These are phyloP conservation scores for Penicillium chermesinum DNA, from an alignment of 495 filamentous ascomycete species.

Conservation along the genomic window DNA sequence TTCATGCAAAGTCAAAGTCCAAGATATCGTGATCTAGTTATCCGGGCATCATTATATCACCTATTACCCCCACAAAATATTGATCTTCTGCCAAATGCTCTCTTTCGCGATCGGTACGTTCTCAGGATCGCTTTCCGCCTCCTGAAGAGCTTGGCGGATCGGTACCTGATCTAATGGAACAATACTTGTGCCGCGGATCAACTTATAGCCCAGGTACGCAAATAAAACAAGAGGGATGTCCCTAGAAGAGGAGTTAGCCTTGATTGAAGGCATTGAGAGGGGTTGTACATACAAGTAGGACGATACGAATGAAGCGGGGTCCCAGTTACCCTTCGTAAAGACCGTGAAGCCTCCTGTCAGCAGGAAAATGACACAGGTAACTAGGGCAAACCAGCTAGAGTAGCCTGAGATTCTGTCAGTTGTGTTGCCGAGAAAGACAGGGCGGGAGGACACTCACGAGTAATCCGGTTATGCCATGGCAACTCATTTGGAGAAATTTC, in stretches of 20 bases:
- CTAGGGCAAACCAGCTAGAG: slow-evolving; percentile 45
- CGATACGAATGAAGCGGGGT: slow-evolving; percentile 29
- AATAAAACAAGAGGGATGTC: slow-evolving; percentile 42
- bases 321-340: slow-evolving; percentile 44
- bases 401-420: slow-evolving; percentile 35
- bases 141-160: slow-evolving; percentile 25
- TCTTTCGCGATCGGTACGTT: slow-evolving; percentile 26
- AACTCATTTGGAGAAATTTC: slow-evolving; percentile 38
- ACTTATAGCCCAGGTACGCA: slow-evolving; percentile 40
- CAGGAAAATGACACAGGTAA: slow-evolving; percentile 48
- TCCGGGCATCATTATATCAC: too few relatives aligned
- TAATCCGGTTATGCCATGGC: slow-evolving; percentile 46
- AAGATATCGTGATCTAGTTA: too few relatives aligned
- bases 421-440: neutral
- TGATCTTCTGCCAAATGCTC: slow-evolving; percentile 18
- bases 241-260: slow-evolving; percentile 4
- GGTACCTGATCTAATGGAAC: slow-evolving; percentile 30
- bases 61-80: slow-evolving; percentile 31
- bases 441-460: slow-evolving; percentile 9
- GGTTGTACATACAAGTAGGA: slow-evolving; percentile 30
- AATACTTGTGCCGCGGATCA: slow-evolving; percentile 32
- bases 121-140: slow-evolving; percentile 28
- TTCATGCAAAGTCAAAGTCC: too few relatives aligned
- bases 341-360: slow-evolving; percentile 59
- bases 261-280: neutral